Percentiles rank a stretch among this genome's conserved stretches.
Conservation (phyloP, 495 filamentous ascomycete species). For the Podospora bellae-mahoneyi region DNA sequence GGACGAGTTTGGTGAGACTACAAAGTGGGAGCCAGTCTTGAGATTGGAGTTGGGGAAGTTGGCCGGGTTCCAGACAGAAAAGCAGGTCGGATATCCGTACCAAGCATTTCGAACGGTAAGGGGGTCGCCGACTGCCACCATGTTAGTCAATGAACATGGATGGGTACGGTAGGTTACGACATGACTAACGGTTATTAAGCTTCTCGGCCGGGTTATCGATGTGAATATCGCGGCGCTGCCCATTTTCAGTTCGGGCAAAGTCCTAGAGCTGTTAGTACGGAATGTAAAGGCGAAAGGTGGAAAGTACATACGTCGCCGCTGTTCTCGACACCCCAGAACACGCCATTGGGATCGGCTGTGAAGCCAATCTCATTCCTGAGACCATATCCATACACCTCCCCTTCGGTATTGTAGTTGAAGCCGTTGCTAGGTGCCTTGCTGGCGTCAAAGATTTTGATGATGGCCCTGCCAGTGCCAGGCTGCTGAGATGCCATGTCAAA, state of each 20-base stretch:
- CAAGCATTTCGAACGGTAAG: constrained; percentile 39
- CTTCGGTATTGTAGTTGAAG: constrained; percentile 51
- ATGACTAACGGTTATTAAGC: constrained; percentile 60
- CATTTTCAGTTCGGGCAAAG: constrained; percentile 39
- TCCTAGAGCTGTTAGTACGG: constrained; percentile 21
- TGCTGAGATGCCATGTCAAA: constrained; percentile 50
- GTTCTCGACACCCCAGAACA: constrained; percentile 68
- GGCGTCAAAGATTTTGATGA: constrained; percentile 62
- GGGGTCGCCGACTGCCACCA: constrained; percentile 35
- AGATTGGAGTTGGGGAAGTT: constrained; percentile 41
- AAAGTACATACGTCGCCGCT: constrained; percentile 56
- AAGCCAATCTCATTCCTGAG: constrained; percentile 68
- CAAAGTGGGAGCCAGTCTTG: constrained; percentile 52
- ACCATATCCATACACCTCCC: constrained; percentile 60
- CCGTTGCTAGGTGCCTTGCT: constrained; percentile 39
- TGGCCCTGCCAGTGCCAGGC: constrained; percentile 52
- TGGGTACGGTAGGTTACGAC: background rate
- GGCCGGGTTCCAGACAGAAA: constrained; percentile 56
- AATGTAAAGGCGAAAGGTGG: constrained; percentile 12
- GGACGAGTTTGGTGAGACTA: constrained; percentile 41
- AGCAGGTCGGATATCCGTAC: constrained; percentile 70
- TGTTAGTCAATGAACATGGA: background rate
- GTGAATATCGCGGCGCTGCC: constrained; percentile 54
- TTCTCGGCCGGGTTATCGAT: constrained; percentile 68
- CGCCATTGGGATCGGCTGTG: constrained; percentile 55